Base-by-base conservation (phyloP, 202 grass and related monocot species). In the Elaeis oleifera region DNA sequence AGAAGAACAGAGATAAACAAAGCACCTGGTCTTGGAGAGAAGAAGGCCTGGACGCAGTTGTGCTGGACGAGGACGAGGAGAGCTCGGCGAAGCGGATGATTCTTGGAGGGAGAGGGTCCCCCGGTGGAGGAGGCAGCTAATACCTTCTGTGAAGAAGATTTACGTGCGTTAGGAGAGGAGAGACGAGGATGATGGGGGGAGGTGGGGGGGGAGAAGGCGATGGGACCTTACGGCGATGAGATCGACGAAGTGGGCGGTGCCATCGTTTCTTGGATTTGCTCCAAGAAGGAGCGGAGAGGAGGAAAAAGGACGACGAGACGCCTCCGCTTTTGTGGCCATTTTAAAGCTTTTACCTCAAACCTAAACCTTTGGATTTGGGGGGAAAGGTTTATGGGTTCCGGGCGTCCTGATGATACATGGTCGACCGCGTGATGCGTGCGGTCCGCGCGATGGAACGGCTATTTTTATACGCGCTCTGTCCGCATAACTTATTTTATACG, bases 1-100 rank as follows among this genome's bases (percentile, higher is more conserved):
- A 36, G 32, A 36, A 36, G 19, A 50, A 17, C 14, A 3, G n/a
- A 18, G 23, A 5, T 5, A 32, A 56, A 16, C 16, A 4, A 66
- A 7, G 16, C 9, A 76, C 73, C 70, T 71, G 73, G 71, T 81
- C 69, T 77, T 17, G 65, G 65, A 59, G 27, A 60, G n/a, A 71
- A 76, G 71, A 82, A 96, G 64, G 77, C 84, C 74, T 86, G 88
- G 3, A 89, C 74, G 76, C 84, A 97, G 61, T 84, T 97, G 77
- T 97, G 92, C 65, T 91, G 88, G 74, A 97, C 79, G 61, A 97
- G 88, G 67, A 91, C 61, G 56, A 91, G 84, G 74, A 68, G 61
- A 86, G 72, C 24, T 77, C 20, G 17, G 86, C 52, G 68, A 67
- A 71, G 51, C 84, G 74, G 61, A 70, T 39, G 52, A 96, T 71